These are phyloP conservation scores for Fusarium sacchari DNA, from an alignment of 2,329 filamentous ascomycete species.

Conservation along the genomic window DNA sequence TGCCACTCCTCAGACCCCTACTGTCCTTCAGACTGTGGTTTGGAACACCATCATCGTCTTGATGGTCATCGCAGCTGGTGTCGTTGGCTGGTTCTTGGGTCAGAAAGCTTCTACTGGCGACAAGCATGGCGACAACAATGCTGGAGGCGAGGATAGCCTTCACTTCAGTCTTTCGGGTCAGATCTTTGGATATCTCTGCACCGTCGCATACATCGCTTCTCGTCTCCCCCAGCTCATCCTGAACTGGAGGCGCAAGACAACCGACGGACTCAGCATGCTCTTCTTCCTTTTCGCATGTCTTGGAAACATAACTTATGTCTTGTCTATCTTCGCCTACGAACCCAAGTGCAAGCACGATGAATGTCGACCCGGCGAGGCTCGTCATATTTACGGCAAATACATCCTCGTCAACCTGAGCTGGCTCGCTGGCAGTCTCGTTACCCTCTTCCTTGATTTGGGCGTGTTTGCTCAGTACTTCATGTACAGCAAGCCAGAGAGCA, in stretches of 20 bases:
- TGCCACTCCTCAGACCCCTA: slow-evolving; percentile 60
- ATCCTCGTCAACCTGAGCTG: slow-evolving; percentile 91
- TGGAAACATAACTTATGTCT: slow-evolving; percentile 91
- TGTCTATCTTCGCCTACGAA: slow-evolving; percentile 91
- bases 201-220: slow-evolving; percentile 86
- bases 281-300: slow-evolving; percentile 98
- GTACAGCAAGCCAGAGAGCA: slow-evolving; percentile 67
- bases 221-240: slow-evolving; percentile 90
- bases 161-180: slow-evolving; percentile 83
- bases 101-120: slow-evolving; percentile 50
- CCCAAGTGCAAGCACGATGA: slow-evolving; percentile 68
- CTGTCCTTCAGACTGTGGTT: slow-evolving; percentile 65
- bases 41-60: slow-evolving; percentile 82
- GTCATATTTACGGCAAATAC: slow-evolving; percentile 78
- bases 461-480: slow-evolving; percentile 95
- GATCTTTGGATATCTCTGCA: slow-evolving; percentile 93
- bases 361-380: slow-evolving; percentile 74
- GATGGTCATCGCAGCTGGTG: slow-evolving; percentile 84
- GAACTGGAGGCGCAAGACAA: slow-evolving; percentile 92
- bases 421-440: slow-evolving; percentile 89
- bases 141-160: slow-evolving; percentile 60
- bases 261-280: slow-evolving; percentile 90
- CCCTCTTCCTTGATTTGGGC: slow-evolving; percentile 81
- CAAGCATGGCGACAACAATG: slow-evolving; percentile 52
- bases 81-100: slow-evolving; percentile 85